Conservation (phyloP, 805 yeast species). For the Suhomyces kilbournensis region DNA sequence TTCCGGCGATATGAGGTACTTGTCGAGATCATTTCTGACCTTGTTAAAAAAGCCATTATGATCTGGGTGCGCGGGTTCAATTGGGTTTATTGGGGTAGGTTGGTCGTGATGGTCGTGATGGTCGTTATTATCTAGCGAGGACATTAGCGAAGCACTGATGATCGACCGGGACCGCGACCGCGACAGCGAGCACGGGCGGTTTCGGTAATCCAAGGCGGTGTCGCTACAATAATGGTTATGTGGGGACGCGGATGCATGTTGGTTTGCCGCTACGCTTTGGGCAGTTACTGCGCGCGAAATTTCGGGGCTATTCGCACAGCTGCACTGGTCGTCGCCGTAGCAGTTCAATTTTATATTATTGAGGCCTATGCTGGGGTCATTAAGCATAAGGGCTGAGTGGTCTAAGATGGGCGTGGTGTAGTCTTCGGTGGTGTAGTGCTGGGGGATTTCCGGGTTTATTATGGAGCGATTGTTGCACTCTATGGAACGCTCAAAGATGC, state of each 20-base stretch:
- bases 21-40: neutral
- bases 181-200: constrained; percentile 4
- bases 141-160: constrained; percentile 19
- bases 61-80: neutral
- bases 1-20: neutral
- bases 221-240: neutral
- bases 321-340: constrained; percentile 12
- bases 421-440: constrained; percentile 27
- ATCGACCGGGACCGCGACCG: constrained; percentile 18
- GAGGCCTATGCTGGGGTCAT: constrained; percentile 24
- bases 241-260: neutral
- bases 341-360: constrained; percentile 23
- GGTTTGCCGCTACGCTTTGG: neutral
- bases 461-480: constrained; percentile 8
- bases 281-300: neutral
- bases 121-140: constrained; percentile 13
- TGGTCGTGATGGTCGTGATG: neutral
- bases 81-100: no score
- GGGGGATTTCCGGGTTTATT: constrained; percentile 16
- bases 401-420: constrained; percentile 30
- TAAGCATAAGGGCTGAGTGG: constrained; percentile 27
- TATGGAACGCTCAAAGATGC: constrained; percentile 12
- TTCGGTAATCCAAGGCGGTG: constrained; percentile 4
- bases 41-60: neutral
- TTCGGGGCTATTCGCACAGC: neutral